These are phyloP conservation scores for Boletus rubropictus DNA, from an alignment of 768 basidiomycete species.

Conservation along the genomic window DNA sequence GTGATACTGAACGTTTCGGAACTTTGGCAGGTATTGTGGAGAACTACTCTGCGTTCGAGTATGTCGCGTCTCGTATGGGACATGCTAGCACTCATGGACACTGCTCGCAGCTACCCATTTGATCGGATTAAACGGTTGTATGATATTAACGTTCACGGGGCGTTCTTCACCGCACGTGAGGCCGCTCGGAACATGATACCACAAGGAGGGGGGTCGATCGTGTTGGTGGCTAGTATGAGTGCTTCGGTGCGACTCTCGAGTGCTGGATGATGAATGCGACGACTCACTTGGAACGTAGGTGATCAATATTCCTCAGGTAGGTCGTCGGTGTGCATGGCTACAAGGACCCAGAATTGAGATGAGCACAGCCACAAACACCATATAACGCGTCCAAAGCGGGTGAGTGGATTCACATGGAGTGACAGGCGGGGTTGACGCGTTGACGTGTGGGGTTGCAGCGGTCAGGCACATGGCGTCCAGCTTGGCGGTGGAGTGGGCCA, in stretches of 20 bases:
- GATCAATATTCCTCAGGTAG: slow-evolving; percentile 82
- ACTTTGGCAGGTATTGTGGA: slow-evolving; percentile 65
- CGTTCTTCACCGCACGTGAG: slow-evolving; percentile 94
- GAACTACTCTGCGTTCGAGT: slow-evolving; percentile 86
- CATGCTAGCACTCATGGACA: slow-evolving; percentile 7
- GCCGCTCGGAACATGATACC: slow-evolving; percentile 90
- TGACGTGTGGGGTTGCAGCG: slow-evolving; percentile 38
- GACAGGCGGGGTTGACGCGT: not conserved
- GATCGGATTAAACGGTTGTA: slow-evolving; percentile 79
- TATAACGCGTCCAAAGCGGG: slow-evolving; percentile 96
- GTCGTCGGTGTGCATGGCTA: not conserved
- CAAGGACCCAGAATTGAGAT: not conserved
- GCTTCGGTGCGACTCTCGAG: slow-evolving; percentile 57
- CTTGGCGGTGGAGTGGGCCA: slow-evolving; percentile 95
- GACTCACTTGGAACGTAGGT: slow-evolving; percentile 44
- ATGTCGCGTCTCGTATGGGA: slow-evolving; percentile 28
- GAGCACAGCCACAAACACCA: slow-evolving; percentile 72
- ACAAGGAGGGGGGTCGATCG: slow-evolving; percentile 70
- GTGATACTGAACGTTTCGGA: not conserved
- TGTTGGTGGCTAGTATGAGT: slow-evolving; percentile 88
- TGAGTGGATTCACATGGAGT: slow-evolving; percentile 24
- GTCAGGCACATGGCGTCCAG: slow-evolving; percentile 93
- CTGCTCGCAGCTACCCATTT: slow-evolving; percentile 65
- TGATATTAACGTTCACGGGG: slow-evolving; percentile 92
- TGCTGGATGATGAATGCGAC: not conserved